Evolutionary conservation across 2,329 filamentous ascomycete species (phyloP).

Genomic region (Corniculantispora saksenae): DNA sequence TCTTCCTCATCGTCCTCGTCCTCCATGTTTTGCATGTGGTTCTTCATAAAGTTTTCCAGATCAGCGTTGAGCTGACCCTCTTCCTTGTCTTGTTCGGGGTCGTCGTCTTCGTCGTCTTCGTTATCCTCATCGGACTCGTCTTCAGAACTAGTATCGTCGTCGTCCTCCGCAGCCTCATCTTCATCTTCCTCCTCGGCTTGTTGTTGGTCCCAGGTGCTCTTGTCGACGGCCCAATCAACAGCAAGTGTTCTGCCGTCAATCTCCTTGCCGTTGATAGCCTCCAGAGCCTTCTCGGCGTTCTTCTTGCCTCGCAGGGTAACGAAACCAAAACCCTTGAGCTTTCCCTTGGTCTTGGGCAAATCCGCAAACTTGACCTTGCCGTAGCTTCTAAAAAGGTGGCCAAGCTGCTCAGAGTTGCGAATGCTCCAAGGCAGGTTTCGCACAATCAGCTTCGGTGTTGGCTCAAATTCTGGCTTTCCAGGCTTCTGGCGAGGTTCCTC

Average conservation of each 20-base stretch:
- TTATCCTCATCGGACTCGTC: constrained; percentile 33
- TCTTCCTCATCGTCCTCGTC: constrained; percentile 56
- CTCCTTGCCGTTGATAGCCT: constrained; percentile 82
- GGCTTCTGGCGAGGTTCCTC: constrained; percentile 47
- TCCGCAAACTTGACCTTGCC: constrained; percentile 89
- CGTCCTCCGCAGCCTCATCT: constrained; percentile 31
- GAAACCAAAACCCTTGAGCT: constrained; percentile 88
- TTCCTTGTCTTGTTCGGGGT: constrained; percentile 37
- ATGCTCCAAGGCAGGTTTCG: constrained; percentile 96
- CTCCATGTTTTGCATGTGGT: constrained; percentile 57
- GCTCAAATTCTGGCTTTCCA: constrained; percentile 59
- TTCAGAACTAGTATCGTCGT: constrained; percentile 28
- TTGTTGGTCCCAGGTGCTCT: constrained; percentile 76
- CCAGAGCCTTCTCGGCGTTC: constrained; percentile 88
- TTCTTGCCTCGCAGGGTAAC: constrained; percentile 83
- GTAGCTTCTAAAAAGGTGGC: constrained; percentile 78
- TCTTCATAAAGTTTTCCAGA: constrained; percentile 59
- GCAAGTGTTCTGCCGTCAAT: constrained; percentile 86
- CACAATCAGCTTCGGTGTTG: constrained; percentile 78
- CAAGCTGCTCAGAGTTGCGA: constrained; percentile 79
- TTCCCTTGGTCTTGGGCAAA: constrained; percentile 75
- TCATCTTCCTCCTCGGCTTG: constrained; percentile 42
- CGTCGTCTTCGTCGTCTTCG: constrained; percentile 29
- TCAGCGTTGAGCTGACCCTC: constrained; percentile 47
- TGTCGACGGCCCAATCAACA: constrained; percentile 96